These are phyloP conservation scores for Daldinia concentrica DNA, from an alignment of 495 filamentous ascomycete species.

Conservation along the genomic window DNA sequence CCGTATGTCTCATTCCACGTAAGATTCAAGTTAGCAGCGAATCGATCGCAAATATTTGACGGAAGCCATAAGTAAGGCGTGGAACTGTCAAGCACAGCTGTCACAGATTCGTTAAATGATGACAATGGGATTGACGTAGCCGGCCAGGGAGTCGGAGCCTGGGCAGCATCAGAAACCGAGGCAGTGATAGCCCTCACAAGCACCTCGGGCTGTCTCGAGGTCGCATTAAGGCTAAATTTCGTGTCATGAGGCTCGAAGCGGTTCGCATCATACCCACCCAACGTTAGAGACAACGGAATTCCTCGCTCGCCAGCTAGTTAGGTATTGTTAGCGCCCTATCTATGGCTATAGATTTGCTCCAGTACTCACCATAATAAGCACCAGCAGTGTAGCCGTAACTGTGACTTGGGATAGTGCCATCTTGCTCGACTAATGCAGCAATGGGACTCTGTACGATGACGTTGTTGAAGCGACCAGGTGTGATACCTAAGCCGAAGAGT, in stretches of 20 bases:
- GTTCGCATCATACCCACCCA: slow-evolving; percentile 71
- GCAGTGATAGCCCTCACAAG: slow-evolving; percentile 65
- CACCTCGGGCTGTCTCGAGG: slow-evolving; percentile 58
- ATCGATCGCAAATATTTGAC: slow-evolving; percentile 65
- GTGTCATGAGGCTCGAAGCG: slow-evolving; percentile 65
- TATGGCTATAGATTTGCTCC: not conserved
- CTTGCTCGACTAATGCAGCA: slow-evolving; percentile 58
- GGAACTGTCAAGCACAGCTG: slow-evolving; percentile 70
- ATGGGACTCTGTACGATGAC: slow-evolving; percentile 49
- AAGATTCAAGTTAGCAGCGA: slow-evolving; percentile 68
- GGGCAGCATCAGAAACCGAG: slow-evolving; percentile 51
- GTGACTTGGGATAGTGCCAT: slow-evolving; percentile 65
- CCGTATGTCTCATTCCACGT: slow-evolving; percentile 62
- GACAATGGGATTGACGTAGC: slow-evolving; percentile 51
- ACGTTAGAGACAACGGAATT: slow-evolving; percentile 64
- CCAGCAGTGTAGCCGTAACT: slow-evolving; percentile 76
- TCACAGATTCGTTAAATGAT: slow-evolving; percentile 56
- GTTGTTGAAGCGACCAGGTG: slow-evolving; percentile 52
- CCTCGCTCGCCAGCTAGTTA: slow-evolving; percentile 48
- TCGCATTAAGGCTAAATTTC: slow-evolving; percentile 61
- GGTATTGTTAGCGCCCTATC: slow-evolving; percentile 38
- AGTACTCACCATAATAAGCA: slow-evolving; percentile 64
- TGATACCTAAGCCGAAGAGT: slow-evolving; percentile 64
- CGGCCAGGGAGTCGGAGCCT: slow-evolving; percentile 55
- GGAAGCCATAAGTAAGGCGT: slow-evolving; percentile 77